These are phyloP conservation scores for Paramyrothecium roridum DNA, from an alignment of 2,329 filamentous ascomycete genomes.

Conservation along the genomic window DNA sequence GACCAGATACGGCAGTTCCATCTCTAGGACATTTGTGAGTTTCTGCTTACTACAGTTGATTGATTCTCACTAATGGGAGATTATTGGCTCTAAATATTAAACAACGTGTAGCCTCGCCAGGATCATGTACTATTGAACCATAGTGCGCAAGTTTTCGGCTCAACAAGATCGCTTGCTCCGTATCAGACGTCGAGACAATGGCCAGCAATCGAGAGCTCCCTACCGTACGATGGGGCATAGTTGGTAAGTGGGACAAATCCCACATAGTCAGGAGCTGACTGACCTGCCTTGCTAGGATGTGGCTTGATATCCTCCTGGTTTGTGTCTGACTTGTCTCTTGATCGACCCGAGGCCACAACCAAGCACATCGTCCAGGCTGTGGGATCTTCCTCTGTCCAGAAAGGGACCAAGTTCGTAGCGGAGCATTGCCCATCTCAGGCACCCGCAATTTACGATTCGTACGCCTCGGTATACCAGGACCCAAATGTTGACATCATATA, in stretches of 20 bases:
- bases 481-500: constrained; percentile 41
- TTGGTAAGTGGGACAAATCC: not conserved
- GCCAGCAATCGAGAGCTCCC: not conserved
- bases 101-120: too few species aligned
- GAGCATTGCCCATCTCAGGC: constrained; percentile 20
- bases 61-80: too few species aligned
- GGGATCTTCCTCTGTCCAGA: not conserved
- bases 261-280: not conserved
- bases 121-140: too few species aligned
- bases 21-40: too few species aligned
- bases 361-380: not conserved
- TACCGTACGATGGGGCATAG: not conserved
- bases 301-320: not conserved
- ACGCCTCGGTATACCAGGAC: constrained; percentile 35
- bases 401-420: constrained; percentile 26
- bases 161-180: too few species aligned
- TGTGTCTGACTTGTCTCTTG: not conserved
- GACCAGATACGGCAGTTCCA: too few species aligned
- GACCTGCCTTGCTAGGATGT: not conserved
- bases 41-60: too few species aligned
- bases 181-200: too few species aligned
- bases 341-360: not conserved
- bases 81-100: too few species aligned
- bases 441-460: constrained; percentile 33
- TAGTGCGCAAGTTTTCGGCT: too few species aligned